These are phyloP conservation scores for Vaccinium corymbosum DNA, from an alignment of 148 eudicot genomes.

Conservation along the genomic window DNA sequence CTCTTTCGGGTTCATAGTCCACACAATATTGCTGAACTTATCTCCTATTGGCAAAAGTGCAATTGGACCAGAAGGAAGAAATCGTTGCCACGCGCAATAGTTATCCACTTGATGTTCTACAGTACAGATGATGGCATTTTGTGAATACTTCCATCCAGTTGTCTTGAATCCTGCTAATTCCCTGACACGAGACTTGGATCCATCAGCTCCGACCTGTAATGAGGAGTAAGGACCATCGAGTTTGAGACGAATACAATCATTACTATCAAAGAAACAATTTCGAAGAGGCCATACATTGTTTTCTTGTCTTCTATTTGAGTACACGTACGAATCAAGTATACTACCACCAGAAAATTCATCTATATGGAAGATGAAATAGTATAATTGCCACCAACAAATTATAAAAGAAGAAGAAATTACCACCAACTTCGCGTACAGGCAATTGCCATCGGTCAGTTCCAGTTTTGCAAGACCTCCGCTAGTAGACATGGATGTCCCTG, in stretches of 20 bases:
- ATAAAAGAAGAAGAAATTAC: constrained; percentile 37
- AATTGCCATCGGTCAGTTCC: constrained; percentile 74
- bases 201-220: constrained; percentile 94
- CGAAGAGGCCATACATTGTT: background rate
- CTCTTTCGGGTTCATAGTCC: constrained; percentile 92
- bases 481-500: constrained; percentile 26
- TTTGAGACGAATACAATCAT: background rate
- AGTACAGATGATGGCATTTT: constrained; percentile 90
- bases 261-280: background rate
- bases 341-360: background rate
- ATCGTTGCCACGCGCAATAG: constrained; percentile 91
- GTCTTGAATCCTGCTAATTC: constrained; percentile 73
- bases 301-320: background rate
- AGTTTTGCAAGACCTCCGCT: constrained; percentile 56
- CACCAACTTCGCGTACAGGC: constrained; percentile 78
- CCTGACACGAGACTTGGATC: constrained; percentile 88
- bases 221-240: constrained; percentile 11
- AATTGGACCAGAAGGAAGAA: constrained; percentile 91
- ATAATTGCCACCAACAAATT: background rate
- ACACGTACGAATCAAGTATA: background rate
- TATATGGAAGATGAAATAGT: constrained; percentile 5
- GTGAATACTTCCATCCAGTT: constrained; percentile 82
- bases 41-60: constrained; percentile 93
- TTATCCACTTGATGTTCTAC: constrained; percentile 66
- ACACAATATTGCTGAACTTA: constrained; percentile 91